Percentiles rank a stretch among this genome's conserved stretches.
These are phyloP conservation scores for Ganoderma resinaceum DNA, from an alignment of 1,284 basidiomycete genomes.

Conservation along the genomic window DNA sequence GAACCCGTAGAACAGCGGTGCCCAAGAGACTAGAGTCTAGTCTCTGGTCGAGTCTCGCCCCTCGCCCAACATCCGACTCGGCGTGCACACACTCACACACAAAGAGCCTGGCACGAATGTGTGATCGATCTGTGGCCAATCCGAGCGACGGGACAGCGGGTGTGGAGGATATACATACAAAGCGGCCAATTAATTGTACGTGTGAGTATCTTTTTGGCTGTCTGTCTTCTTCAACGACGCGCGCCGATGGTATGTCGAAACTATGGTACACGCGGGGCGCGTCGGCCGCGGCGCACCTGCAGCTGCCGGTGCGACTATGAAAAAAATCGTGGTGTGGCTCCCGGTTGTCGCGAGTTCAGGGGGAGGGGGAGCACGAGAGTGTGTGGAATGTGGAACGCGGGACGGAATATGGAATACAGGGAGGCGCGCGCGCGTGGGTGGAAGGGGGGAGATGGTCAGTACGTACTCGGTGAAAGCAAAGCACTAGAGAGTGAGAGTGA, in stretches of 20 bases:
- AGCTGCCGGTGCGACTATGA: not conserved
- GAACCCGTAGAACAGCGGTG: not conserved
- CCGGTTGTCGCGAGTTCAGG: not conserved
- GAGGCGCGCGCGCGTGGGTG: not conserved
- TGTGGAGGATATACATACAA: not conserved
- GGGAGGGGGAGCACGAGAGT: not conserved
- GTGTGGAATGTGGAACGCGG: not conserved
- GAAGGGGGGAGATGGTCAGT: not conserved
- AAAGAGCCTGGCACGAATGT: not conserved
- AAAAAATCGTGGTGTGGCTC: not conserved
- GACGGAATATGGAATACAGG: not conserved
- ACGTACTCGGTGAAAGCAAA: not conserved
- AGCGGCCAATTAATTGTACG: slow-evolving; percentile 15
- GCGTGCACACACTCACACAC: no score
- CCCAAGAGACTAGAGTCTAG: not conserved
- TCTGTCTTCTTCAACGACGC: slow-evolving; percentile 2
- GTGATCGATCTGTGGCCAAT: not conserved
- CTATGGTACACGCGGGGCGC: slow-evolving; percentile 27
- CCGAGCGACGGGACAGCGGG: not conserved
- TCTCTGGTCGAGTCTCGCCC: no score
- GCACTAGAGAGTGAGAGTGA: slow-evolving; percentile 2
- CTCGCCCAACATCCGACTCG: not conserved
- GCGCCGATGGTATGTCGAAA: slow-evolving; percentile 6
- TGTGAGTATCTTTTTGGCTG: slow-evolving; percentile 21
- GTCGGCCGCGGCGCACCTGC: slow-evolving; percentile 3